Evolutionary conservation across 495 filamentous ascomycete species (phyloP).

Genomic region (Pyrenula aspistea): DNA sequence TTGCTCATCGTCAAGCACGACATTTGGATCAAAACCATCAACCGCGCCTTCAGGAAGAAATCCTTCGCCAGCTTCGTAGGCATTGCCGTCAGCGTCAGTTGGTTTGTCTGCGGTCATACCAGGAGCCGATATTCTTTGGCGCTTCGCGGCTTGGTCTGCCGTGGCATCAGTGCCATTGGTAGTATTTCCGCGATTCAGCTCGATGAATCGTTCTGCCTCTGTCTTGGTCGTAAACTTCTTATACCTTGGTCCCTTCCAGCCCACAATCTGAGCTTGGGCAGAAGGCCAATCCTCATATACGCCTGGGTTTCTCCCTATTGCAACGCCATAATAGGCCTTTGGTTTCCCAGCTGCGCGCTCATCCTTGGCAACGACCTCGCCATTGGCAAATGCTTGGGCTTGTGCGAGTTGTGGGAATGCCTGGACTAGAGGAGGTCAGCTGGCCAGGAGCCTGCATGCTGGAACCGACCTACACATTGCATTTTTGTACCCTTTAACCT

Average conservation of each 20-base stretch:
- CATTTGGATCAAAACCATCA: conserved; percentile 51
- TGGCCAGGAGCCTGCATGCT: background rate
- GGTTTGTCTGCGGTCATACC: conserved; percentile 18
- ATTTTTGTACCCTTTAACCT: conserved; percentile 76
- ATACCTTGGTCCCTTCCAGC: conserved; percentile 66
- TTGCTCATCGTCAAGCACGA: conserved; percentile 43
- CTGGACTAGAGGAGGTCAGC: conserved; percentile 48
- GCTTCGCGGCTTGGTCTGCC: conserved; percentile 9
- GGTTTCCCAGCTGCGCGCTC: conserved; percentile 21
- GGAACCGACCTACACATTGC: conserved; percentile 55
- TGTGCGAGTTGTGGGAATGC: conserved; percentile 67
- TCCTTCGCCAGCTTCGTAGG: conserved; percentile 40
- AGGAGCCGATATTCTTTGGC: conserved; percentile 18
- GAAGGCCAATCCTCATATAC: conserved; percentile 83
- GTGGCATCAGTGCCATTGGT: conserved; percentile 16
- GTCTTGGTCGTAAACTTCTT: conserved; percentile 64
- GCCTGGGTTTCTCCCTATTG: conserved; percentile 65
- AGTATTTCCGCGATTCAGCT: conserved; percentile 9
- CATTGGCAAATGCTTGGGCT: conserved; percentile 64
- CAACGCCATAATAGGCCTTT: conserved; percentile 70
- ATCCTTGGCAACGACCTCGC: conserved; percentile 33
- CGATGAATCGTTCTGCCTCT: conserved; percentile 68
- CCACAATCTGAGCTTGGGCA: conserved; percentile 64
- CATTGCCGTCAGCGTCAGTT: conserved; percentile 19
- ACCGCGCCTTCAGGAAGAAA: conserved; percentile 40